Evolutionary conservation across 2,329 filamentous ascomycete species (phyloP), one percentile per base, ranked within the genome.

Genomic region (Colletotrichum somersetense): DNA sequence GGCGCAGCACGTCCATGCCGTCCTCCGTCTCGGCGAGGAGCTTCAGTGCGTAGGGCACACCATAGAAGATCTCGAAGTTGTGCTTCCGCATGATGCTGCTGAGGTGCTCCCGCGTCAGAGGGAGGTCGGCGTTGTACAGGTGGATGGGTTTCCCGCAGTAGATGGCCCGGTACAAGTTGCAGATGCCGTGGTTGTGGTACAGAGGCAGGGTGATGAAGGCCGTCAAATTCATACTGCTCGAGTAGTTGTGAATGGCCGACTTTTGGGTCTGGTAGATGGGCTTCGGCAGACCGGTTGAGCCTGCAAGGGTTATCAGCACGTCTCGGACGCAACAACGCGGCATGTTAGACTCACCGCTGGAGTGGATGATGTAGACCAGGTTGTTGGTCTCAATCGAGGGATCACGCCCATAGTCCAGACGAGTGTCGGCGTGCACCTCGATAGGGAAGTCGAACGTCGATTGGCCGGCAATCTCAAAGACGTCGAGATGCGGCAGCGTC

Each of bases 41-140:
- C 75, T 92, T 92, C 23, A 93, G 78, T 0, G 88, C 86, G 74
- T 92, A 92, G 0, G 91, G 91, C 0, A 92, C 91, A 3, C 84
- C 86, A 68, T 91, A 86, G 42, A 92, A 86, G 26, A 88, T 85
- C 65, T 91, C 84, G 0, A 87, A 83, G 23, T 83, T 74, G 67
- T 84, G 77, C 10, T 77, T 77, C 10, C 79, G 74, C 75, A 89
- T 82, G 14, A 84, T 84, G 6, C 80, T 77, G 1, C 87, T 78
- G 1, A 90, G 78, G 20, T 84, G 81, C n/a, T 82, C 80, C 2
- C 80, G 81, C 0, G 89, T 89, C 4, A 91, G 78, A 0, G 90
- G 89, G 3, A 91, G 76, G 1, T 81, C 81, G 3, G 87, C 85
- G 73, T 88, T 91, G 76, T 86, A 88, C 55, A 91, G 76, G 65